These are phyloP conservation scores for Raddia guianensis DNA, from an alignment of 176 grass and related monocot species.

Conservation along the genomic window DNA sequence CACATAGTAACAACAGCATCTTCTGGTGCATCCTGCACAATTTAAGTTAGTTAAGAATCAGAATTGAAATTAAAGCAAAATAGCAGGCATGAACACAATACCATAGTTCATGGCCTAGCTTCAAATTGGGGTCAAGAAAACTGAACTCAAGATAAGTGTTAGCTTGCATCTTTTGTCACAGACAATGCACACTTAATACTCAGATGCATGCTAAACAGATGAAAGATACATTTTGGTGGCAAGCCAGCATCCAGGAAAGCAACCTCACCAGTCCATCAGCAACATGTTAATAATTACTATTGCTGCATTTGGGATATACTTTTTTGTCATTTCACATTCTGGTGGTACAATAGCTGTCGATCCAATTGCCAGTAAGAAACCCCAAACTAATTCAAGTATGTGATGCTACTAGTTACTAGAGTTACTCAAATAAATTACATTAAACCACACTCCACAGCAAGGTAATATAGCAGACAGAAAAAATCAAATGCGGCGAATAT, in stretches of 20 bases:
- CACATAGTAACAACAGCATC: slow-evolving; percentile 91
- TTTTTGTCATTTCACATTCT: slow-evolving; percentile 6
- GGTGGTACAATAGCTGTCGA: neutral
- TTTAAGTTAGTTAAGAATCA: slow-evolving; percentile 35
- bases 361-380: neutral
- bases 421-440: slow-evolving; percentile 32
- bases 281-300: neutral
- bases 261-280: neutral
- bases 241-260: slow-evolving; percentile 11
- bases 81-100: slow-evolving; percentile 12
- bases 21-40: slow-evolving; percentile 86
- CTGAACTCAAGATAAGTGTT: neutral
- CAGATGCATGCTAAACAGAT: neutral
- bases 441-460: neutral
- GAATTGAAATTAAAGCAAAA: slow-evolving; percentile 15
- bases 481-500: neutral
- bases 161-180: neutral
- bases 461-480: slow-evolving; percentile 23
- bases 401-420: neutral
- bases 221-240: neutral
- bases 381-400: neutral
- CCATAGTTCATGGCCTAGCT: neutral
- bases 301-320: neutral
- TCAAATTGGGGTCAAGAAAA: slow-evolving; percentile 2
- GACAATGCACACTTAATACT: slow-evolving; percentile 5